Conservation (phyloP, 139 green algal species). For the Gonium pectorale region DNA sequence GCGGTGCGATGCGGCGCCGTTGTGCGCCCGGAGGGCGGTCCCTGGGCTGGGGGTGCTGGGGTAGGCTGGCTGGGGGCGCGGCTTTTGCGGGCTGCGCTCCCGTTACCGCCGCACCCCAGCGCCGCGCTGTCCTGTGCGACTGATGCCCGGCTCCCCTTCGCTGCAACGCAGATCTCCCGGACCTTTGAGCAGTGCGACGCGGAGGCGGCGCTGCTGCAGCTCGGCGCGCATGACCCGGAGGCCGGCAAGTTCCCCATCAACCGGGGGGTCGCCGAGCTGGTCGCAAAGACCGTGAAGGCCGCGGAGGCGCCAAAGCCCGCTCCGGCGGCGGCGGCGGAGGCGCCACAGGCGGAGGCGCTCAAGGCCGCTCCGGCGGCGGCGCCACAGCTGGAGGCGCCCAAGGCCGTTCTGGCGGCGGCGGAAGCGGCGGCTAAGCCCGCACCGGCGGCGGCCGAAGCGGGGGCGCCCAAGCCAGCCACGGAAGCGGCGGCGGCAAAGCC, state of each 20-base stretch:
- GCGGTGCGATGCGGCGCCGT: too few relatives aligned
- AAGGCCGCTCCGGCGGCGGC: neutral
- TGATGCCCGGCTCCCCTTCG: too few relatives aligned
- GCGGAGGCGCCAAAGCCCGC: neutral
- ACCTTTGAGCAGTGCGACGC: constrained; percentile 59
- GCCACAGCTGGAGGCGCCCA: neutral
- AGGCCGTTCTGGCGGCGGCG: neutral
- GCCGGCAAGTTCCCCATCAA: constrained; percentile 15
- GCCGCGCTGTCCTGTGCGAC: too few relatives aligned
- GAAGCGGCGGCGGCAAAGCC: neutral
- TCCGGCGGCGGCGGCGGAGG: neutral
- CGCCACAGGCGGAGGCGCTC: neutral
- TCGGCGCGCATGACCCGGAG: constrained; percentile 47
- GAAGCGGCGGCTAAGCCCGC: neutral
- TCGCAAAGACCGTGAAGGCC: neutral
- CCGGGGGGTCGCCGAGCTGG: constrained; percentile 24
- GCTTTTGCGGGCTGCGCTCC: too few relatives aligned
- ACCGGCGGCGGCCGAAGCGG: neutral
- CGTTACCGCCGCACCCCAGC: too few relatives aligned
- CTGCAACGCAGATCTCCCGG: constrained; percentile 24
- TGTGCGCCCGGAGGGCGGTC: too few relatives aligned
- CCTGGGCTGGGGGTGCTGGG: too few relatives aligned
- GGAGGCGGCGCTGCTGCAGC: constrained; percentile 49
- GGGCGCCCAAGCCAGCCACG: neutral
- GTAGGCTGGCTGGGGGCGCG: too few relatives aligned